Evolutionary conservation across 2,329 filamentous ascomycete species (phyloP), one percentile per base, ranked within the genome.

Genomic region (Xylariaceae sp.): DNA sequence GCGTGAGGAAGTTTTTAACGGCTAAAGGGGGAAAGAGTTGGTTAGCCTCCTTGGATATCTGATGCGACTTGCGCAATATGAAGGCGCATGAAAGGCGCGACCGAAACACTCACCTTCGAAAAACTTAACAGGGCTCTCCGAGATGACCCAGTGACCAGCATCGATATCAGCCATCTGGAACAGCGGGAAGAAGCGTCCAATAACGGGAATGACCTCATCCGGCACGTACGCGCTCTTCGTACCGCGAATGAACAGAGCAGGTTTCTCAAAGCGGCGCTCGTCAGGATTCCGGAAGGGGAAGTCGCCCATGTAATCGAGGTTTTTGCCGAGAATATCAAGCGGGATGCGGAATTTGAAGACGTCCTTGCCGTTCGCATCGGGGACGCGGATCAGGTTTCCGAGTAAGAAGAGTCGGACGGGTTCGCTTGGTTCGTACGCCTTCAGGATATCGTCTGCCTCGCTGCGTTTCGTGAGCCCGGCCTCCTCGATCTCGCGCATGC

Each of bases 371-470:
- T 34, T 8, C 2, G 23, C 34, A 4, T 35, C 10, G 7, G 62
- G 15, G 5, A 51, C 47, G 4, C 86, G 83, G 66, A 88, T 75
- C 45, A 97, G 78, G 71, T 97, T 99, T 9, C 89, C 90, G 0
- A 99, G 83, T 13, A 99, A 82, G 73, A 97, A 99, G 71, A 97
- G 92, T 2, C 94, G 87, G 66, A 99, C 88, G 0, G 86, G 78
- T 3, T 95, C 74, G 11, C 87, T 85, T 79, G 86, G 74, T 72
- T 95, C 93, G 71, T 88, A 93, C 1, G 86, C 79, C 56, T 84
- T 75, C 18, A 97, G 77, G 52, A 97, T 92, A 60, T 81, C 78
- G 73, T 97, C 90, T 1, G 93, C 93, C 53, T 96, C 89, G 13
- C 82, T 82, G 67, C 90, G 88, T 65, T 82, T 87, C 11, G 81